Evolutionary conservation across 352 stramenopile genomes (phyloP), one percentile per base, ranked within the genome.

Genomic region (Blastocystis sp.): DNA sequence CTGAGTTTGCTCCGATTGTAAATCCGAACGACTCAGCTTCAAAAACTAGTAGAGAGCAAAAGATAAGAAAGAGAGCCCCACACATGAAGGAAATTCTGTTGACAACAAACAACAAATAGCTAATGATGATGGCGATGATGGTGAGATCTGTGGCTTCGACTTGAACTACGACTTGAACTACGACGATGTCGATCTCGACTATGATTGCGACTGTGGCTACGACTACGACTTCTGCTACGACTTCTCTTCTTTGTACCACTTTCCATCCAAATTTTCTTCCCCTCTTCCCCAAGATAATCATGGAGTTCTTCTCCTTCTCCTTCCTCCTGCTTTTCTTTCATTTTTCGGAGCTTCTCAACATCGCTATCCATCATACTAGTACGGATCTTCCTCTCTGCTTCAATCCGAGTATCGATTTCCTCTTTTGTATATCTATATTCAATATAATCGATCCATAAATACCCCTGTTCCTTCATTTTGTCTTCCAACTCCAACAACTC

Each of bases 221-320:
- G 59, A 59, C 53, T 70, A 1, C 43, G 29, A 20, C 55, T 76
- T 6, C 23, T 7, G 20, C 8, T 70, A 5, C 54, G 29, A 8
- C 63, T 50, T 37, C 50, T 43, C 11, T 53, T 87, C 54, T 87
- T 77, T n/a, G 13, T 3, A 73, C 70, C 76, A 62, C 37, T 53
- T 20, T 61, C 76, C 76, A 87, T 87, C 76, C 76, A 87, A 15
- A 29, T 18, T 61, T 68, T 70, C 29, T 87, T 87, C 0, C 37
- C 76, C 53, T 87, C 76, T 11, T 87, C 76, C n/a, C 76, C 47
- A 29, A 56, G 8, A 77, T 87, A 87, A 26, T 87, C 76, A 29
- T 76, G 59, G 11, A 87, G 39, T 11, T 76, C 76, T 23, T 87
- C 63, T 79, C 50, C 76, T 47, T 87, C 29, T 29, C 45, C 76